Percentiles rank a stretch among this genome's conserved stretches.
phyloP scores from a whole-genome alignment of 2,329 filamentous ascomycete species.

The Nannizzia gypsea region DNA sequence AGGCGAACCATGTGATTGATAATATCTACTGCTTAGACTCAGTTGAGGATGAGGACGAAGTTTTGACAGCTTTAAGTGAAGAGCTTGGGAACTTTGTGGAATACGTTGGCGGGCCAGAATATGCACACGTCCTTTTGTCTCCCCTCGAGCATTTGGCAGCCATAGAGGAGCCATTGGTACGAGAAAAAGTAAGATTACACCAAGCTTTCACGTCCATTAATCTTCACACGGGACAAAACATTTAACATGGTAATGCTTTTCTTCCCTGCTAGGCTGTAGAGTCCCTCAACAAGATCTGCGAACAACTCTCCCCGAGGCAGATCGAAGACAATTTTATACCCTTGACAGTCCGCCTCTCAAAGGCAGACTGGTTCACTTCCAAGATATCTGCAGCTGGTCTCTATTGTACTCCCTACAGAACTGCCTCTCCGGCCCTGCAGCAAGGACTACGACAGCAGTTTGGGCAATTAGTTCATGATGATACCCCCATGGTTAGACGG shows the following conservation, averaged over 20 bases:
- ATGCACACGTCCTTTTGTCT: constrained; percentile 89
- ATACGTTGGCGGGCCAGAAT: constrained; percentile 89
- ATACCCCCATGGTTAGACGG: constrained; percentile 97
- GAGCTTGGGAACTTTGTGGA: constrained; percentile 95
- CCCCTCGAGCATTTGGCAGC: constrained; percentile 95
- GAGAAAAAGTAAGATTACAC: constrained; percentile 67
- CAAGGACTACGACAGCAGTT: constrained; percentile 88
- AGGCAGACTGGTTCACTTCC: constrained; percentile 99
- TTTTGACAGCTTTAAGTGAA: constrained; percentile 90
- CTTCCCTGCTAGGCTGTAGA: constrained; percentile 64
- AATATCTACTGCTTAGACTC: constrained; percentile 55
- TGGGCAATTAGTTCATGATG: constrained; percentile 85
- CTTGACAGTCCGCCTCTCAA: constrained; percentile 86
- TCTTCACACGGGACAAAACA: neutral
- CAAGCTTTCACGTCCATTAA: neutral
- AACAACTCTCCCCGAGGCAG: constrained; percentile 77
- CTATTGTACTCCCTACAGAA: constrained; percentile 85
- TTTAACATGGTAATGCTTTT: constrained; percentile 2
- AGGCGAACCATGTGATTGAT: neutral
- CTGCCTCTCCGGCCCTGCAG: constrained; percentile 76
- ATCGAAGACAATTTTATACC: constrained; percentile 97
- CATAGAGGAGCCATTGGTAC: constrained; percentile 93
- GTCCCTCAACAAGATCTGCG: constrained; percentile 98
- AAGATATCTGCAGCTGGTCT: constrained; percentile 97
- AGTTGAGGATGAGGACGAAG: constrained; percentile 97